Evolutionary conservation across 192 early-diverging fungal genomes (phyloP).

Genomic region (Funneliformis mosseae): DNA sequence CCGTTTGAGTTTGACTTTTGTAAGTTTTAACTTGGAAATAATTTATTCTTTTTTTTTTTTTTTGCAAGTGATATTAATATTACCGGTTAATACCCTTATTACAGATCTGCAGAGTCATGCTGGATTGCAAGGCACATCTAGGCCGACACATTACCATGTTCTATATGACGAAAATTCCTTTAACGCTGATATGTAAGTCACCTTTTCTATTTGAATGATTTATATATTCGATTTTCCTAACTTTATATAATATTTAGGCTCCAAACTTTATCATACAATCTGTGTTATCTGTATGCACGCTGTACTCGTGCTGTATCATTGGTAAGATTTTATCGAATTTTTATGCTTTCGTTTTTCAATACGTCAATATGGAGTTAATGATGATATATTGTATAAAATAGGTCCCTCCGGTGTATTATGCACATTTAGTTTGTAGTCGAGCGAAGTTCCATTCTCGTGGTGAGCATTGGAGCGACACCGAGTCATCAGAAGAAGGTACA

Average conservation of each 20-base stretch:
- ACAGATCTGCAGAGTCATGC: constrained; percentile 80
- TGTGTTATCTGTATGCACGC: constrained; percentile 91
- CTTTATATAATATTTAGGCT: constrained; percentile 41
- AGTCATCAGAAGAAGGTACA: constrained; percentile 27
- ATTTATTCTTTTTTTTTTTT: background rate
- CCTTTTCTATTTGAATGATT: background rate
- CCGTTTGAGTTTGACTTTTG: constrained; percentile 88
- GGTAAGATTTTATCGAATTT: constrained; percentile 19
- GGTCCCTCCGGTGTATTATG: constrained; percentile 90
- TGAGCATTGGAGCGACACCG: constrained; percentile 54
- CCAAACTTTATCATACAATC: constrained; percentile 86
- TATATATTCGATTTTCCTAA: background rate
- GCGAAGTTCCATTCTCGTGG: constrained; percentile 83
- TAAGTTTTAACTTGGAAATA: constrained; percentile 28
- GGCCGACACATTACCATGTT: constrained; percentile 94
- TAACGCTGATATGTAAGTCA: constrained; percentile 55
- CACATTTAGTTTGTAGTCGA: constrained; percentile 84
- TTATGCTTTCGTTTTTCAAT: background rate
- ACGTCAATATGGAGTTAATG: background rate
- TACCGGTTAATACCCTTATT: background rate
- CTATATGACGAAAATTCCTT: constrained; percentile 87
- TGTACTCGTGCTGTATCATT: constrained; percentile 87
- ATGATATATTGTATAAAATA: background rate
- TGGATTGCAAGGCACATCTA: constrained; percentile 90
- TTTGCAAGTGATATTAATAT: background rate